Percentiles rank a stretch among this genome's conserved stretches.
Evolutionary conservation across 2,329 filamentous ascomycete species (phyloP).

Genomic region (Aspergillus vadensis): DNA sequence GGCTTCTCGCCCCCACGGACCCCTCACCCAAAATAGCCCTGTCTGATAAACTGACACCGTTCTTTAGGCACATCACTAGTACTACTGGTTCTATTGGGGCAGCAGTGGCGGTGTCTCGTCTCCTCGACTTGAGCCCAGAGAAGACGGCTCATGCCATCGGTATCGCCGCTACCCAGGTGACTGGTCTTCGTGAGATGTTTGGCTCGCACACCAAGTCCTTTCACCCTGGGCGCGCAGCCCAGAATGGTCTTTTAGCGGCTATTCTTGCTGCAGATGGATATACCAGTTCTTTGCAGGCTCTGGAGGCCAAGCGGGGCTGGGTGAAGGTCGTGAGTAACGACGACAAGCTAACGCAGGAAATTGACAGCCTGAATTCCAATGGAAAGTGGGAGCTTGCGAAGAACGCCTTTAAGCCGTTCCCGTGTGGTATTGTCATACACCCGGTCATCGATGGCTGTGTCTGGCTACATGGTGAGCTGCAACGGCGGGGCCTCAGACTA

Average conservation of each 20-base stretch:
- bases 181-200: slow-evolving; percentile 58
- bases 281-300: slow-evolving; percentile 49
- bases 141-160: slow-evolving; percentile 56
- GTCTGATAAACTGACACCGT: not conserved
- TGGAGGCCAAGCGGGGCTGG: slow-evolving; percentile 59
- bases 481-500: slow-evolving; percentile 30
- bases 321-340: slow-evolving; percentile 53
- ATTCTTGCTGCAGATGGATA: slow-evolving; percentile 52
- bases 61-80: slow-evolving; percentile 51
- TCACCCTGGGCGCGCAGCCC: slow-evolving; percentile 56
- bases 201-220: slow-evolving; percentile 60
- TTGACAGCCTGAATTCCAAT: slow-evolving; percentile 37
- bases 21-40: not conserved
- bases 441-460: slow-evolving; percentile 57
- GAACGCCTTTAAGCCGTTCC: slow-evolving; percentile 61
- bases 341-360: slow-evolving; percentile 43
- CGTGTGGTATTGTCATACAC: slow-evolving; percentile 60
- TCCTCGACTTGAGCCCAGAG: slow-evolving; percentile 44
- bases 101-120: slow-evolving; percentile 54
- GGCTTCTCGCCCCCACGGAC: not conserved
- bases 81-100: slow-evolving; percentile 57
- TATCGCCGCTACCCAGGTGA: slow-evolving; percentile 56
- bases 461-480: slow-evolving; percentile 47
- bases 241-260: slow-evolving; percentile 53
- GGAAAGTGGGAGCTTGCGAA: slow-evolving; percentile 54